Evolutionary conservation across 169 alveolate genomes (phyloP), one percentile per base, ranked within the genome.

Genomic region (Hepatocystis sp.): DNA sequence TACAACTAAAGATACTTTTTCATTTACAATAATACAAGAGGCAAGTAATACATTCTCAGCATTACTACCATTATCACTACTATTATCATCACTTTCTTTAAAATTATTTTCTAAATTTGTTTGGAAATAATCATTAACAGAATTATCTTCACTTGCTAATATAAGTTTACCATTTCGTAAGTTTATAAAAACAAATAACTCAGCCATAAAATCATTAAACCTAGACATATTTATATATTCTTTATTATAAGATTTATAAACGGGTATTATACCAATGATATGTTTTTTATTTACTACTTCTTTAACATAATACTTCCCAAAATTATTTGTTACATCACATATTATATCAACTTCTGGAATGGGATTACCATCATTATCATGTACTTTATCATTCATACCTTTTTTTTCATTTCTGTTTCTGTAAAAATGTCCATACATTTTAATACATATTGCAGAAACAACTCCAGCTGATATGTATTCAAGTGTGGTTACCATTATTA

Each of bases 261-360:
- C 76, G 11, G 88, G 88, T 28, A 76, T 76, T 58, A 76, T 76
- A 0, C 88, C 71, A 42, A 76, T 19, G 42, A 76, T 34, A 63
- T 76, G 21, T 76, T 76, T 76, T 52, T 63, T 58, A 42, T 44
- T 58, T 10, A 60, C 11, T 13, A 46, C 71, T 44, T 76, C 76
- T 56, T 58, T 46, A 13, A 36, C 66, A 76, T 76, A 76, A 58
- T 76, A 39, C 55, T 64, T 76, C 21, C 88, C 88, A 34, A 76
- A 76, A 58, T 46, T 76, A 63, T 76, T 76, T 63, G 88, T 76
- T 44, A 76, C 58, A 64, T 76, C 88, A 25, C 78, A 76, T 58
- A 76, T 60, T 19, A 76, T 46, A 17, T 76, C 78, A 34, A 76
- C 65, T 13, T 58, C 42, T 10, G 47, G 23, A 49, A 58, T 76